phyloP scores from a whole-genome alignment of 169 alveolate genomes.

The Cyclospora cayetanensis region DNA sequence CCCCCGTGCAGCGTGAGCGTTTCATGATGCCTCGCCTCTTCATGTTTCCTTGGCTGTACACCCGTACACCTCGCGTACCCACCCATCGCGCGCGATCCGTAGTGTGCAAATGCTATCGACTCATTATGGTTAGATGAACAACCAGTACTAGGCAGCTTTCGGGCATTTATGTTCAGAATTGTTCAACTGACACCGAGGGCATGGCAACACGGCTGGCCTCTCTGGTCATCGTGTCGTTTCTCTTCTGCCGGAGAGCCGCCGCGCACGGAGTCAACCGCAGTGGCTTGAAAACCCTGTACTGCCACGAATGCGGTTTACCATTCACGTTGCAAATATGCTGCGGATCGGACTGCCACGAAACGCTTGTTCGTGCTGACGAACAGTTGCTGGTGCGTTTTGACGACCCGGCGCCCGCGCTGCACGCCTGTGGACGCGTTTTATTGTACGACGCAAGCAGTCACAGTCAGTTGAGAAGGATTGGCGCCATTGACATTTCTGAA shows the following conservation, averaged over 20 bases:
- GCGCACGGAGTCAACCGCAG: slow-evolving; percentile 21
- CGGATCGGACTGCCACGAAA: neutral
- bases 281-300: neutral
- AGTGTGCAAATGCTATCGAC: no score
- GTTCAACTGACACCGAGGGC: neutral
- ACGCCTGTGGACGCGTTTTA: neutral
- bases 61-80: no score
- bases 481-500: neutral
- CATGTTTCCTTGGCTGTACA: no score
- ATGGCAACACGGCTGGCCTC: neutral
- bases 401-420: neutral
- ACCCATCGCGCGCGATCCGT: no score
- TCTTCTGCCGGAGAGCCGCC: neutral
- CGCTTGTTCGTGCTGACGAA: neutral
- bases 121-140: no score
- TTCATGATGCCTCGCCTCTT: no score
- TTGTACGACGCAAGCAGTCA: neutral
- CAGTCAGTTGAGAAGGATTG: neutral
- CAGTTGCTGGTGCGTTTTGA: neutral
- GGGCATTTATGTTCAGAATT: no score
- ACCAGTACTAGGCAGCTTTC: no score
- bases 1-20: no score
- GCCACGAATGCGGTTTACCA: neutral
- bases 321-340: neutral
- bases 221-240: neutral